These are phyloP conservation scores for Nigrospora sphaerica DNA, from an alignment of 2,329 filamentous ascomycete species.

Conservation along the genomic window DNA sequence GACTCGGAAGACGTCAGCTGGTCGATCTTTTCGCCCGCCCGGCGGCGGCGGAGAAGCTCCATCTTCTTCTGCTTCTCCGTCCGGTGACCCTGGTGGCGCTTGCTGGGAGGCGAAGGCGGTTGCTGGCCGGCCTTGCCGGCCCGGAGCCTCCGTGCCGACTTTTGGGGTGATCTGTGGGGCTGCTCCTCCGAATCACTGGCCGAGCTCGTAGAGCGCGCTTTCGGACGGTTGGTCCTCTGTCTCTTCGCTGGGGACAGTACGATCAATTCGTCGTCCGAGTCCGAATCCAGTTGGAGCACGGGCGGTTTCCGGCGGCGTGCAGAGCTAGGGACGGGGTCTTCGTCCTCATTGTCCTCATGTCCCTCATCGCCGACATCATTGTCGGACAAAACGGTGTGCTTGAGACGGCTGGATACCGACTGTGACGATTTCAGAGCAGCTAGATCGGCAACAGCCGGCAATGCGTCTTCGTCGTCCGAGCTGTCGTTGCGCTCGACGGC, in stretches of 20 bases:
- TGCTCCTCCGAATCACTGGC: constrained; percentile 6
- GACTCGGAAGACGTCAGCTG: constrained; percentile 27
- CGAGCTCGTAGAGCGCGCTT: constrained; percentile 4
- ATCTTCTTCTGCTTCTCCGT: constrained; percentile 31
- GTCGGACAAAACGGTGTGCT: constrained; percentile 13
- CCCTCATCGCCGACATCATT: constrained; percentile 12
- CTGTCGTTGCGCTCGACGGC: constrained; percentile 9
- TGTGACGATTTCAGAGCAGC: constrained; percentile 15
- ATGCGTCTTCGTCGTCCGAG: constrained; percentile 12
- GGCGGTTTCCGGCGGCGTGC: constrained; percentile 5
- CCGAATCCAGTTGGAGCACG: constrained; percentile 12
- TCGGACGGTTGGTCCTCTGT: constrained; percentile 11
- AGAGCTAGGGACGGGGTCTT: constrained; percentile 8
- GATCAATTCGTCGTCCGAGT: constrained; percentile 12
- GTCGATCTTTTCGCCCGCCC: constrained; percentile 30
- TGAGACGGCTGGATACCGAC: constrained; percentile 19
- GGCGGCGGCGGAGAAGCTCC: constrained; percentile 29
- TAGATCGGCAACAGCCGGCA: constrained; percentile 8
- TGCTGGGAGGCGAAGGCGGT: constrained; percentile 11
- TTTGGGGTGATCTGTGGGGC: background rate
- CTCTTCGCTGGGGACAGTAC: constrained; percentile 20
- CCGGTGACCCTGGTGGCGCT: constrained; percentile 19
- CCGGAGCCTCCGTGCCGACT: constrained; percentile 1
- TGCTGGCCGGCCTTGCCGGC: constrained; percentile 1
- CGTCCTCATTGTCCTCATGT: constrained; percentile 10